Evolutionary conservation across 2,329 filamentous ascomycete species (phyloP), one percentile per base, ranked within the genome.

Genomic region (Albophoma yamanashiensis): DNA sequence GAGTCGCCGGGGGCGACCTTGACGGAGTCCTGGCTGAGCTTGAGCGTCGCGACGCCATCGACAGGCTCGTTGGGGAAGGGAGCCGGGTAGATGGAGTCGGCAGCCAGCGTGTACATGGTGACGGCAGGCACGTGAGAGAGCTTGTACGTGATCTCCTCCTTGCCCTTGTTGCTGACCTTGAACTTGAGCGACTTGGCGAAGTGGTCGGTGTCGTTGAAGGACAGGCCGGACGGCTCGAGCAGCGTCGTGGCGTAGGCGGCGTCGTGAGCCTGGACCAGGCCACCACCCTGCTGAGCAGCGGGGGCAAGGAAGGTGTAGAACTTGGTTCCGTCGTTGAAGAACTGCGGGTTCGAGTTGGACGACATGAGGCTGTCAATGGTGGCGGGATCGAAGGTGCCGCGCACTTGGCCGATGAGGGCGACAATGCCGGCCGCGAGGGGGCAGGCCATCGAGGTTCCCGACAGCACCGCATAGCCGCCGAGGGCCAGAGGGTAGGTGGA

Each of bases 151-250:
- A 84, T 69, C 0, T 74, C 69, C 31, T 75, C 72, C 20, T 70
- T 70, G 55, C 79, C 81, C 6, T 74, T 74, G 73, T 88, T 88
- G 65, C 71, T 76, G 64, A 88, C 75, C 45, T 75, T 78, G 67
- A 88, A 84, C 63, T 78, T 78, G 52, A 78, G 72, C 2, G 72
- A 74, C 14, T 74, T 69, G 55, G 69, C 68, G 62, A 85, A 79
- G 74, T 87, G 69, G 63, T 82, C 81, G 0, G 83, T 85, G 68
- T 88, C 85, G 67, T 88, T 87, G 72, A 87, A 86, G 4, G 82
- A 78, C 17, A 88, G 71, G 68, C 79, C 82, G n/a, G 81, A 81
- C 12, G 76, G 78, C 65, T 78, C 79, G 25, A 87, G 72, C 15
- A 82, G 66, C 2, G 79, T 79, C 2, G 76, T 82, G 20, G 80